Evolutionary conservation across 768 basidiomycete species (phyloP), one percentile per base, ranked within the genome.

Genomic region (Naganishia antarctica): DNA sequence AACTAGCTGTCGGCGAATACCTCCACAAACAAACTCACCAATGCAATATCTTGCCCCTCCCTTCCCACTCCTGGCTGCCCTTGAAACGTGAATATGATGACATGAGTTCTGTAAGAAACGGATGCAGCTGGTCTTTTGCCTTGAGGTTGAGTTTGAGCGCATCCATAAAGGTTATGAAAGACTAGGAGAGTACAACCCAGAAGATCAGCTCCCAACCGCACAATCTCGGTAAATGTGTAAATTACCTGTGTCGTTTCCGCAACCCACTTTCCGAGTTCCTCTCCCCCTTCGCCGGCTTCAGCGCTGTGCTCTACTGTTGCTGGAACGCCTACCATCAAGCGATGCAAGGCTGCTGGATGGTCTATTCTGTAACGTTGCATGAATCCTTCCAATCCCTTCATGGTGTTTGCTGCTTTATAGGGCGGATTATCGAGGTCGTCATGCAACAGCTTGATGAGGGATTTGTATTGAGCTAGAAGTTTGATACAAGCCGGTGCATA

Each of bases 121-220:
- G 92, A 75, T 98, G 93, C 2, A 99, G 81, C 71, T 96, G 91
- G 72, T 98, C 96, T 75, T 97, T 99, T 3, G 96, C 94, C n/a
- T 91, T 84, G 70, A 97, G 80, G 11, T 88, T 86, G 53, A 98
- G 81, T 73, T 92, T 93, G 28, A 98, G 82, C 0, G 92, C 94
- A 70, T 99, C 96, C 90, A 98, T 96, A 69, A 98, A 93, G 0
- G 94, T 98, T 69, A 99, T 98, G 68, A 98, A 99, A 75, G 86
- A 88, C 91, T 97, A 66, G 3, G 2, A 31, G 34, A 37, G 8
- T 31, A 65, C 50, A 41, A 21, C 5, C 0, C 6, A 23, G 18
- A 4, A 18, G n/a, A 18, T 2, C 70, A 0, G 63, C n/a, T 47
- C 9, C 4, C 47, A n/a, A 62, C 18, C 11, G n/a, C 26, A 16